phyloP scores from a whole-genome alignment of 331 rosid genomes.

The Quercus phellos region DNA sequence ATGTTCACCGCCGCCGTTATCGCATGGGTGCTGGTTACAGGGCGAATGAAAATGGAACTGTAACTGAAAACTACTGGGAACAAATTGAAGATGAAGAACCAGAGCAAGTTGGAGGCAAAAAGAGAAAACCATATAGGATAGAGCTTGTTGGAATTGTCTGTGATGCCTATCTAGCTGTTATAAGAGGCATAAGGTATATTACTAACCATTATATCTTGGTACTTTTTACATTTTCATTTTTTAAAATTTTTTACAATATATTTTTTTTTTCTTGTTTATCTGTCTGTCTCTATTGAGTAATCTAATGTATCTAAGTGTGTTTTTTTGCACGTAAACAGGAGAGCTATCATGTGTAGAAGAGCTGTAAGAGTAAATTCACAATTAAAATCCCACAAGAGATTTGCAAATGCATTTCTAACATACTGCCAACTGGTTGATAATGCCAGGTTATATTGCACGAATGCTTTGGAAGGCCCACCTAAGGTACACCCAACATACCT shows the following conservation, averaged over 20 bases:
- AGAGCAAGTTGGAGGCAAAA: conserved; percentile 60
- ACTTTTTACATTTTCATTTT: not conserved
- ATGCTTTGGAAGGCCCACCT: conserved; percentile 86
- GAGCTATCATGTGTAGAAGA: conserved; percentile 89
- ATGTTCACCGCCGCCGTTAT: conserved; percentile 89
- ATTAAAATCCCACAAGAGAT: conserved; percentile 82
- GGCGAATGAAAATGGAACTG: conserved; percentile 50
- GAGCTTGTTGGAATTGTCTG: conserved; percentile 93
- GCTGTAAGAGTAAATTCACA: conserved; percentile 83
- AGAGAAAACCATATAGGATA: conserved; percentile 86
- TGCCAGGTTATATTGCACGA: conserved; percentile 78
- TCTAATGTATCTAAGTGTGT: not conserved
- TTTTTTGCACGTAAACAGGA: conserved; percentile 45
- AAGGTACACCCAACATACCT: conserved; percentile 42
- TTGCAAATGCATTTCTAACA: conserved; percentile 77
- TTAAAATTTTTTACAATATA: not conserved
- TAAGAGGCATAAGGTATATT: conserved; percentile 80
- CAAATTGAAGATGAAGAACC: conserved; percentile 63
- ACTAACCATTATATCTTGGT: not conserved
- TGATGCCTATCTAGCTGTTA: conserved; percentile 85
- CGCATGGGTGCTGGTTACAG: conserved; percentile 82
- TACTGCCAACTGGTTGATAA: conserved; percentile 75
- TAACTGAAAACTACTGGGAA: conserved; percentile 75
- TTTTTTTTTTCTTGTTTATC: not conserved
- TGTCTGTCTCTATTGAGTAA: not conserved